Evolutionary conservation across 495 filamentous ascomycete genomes (phyloP), one percentile per base, ranked within the genome.

Genomic region (Tuber indicum): DNA sequence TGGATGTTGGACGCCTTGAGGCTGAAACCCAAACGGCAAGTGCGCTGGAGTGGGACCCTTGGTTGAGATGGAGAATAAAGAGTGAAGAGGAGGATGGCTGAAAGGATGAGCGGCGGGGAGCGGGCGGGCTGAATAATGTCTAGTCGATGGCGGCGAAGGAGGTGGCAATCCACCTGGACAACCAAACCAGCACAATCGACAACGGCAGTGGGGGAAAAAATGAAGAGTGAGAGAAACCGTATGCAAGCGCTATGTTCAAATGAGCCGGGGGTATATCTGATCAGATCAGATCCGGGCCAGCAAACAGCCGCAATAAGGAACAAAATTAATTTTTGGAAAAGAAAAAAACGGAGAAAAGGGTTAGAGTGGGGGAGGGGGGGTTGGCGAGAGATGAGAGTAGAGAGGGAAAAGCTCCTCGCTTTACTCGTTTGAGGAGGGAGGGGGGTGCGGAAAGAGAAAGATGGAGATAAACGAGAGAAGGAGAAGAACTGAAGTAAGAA

Each of bases 401-500:
- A 26, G 52, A 62, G 26, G 52, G 52, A 14, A 26, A 62, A 26
- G 52, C n/a, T 62, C 52, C n/a, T 62, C n/a, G 52, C 52, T 62
- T 26, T 26, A 23, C n/a, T 62, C 26, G 52, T 62, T 62, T 26
- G 52, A 26, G 47, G 21, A 14, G 12, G 43, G 46, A 10, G 47
- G 47, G 47, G 47, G 47, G 19, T 52, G 52, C 23, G n/a, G 52
- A 23, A 26, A 26, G n/a, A 26, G 52, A 14, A 62, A 62, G 73
- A 71, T 73, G 75, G 74, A 52, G 66, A 66, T 49, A 72, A 58
- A 85, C 87, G 87, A 84, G 72, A 72, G 72, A 78, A 75, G 81
- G 79, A 80, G 74, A 78, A 79, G 79, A 79, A 83, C 78, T 81
- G 77, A 81, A 77, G 79, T 81, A 81, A 77, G 79, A 80, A 80